Evolutionary conservation across 140 eudicot species (phyloP).

Genomic region (Artemisia princeps): DNA sequence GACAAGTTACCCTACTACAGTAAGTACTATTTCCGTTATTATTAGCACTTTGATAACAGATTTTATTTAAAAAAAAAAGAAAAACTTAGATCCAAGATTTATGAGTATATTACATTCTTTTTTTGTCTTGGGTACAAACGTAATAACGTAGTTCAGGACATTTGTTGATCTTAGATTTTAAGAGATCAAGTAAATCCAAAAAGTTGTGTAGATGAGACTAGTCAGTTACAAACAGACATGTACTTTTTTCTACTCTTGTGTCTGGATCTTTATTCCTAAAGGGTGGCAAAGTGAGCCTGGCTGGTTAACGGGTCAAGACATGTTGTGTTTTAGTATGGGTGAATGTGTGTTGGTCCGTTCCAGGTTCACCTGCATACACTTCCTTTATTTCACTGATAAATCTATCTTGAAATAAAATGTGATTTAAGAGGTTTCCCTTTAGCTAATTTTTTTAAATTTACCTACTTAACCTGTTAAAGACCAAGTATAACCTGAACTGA

Average conservation of each 20-base stretch:
- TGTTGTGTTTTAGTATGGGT: neutral
- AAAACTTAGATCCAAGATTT: neutral
- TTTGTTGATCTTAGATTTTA: neutral
- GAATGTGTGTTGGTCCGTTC: neutral
- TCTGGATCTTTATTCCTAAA: neutral
- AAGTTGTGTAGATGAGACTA: neutral
- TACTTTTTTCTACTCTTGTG: neutral
- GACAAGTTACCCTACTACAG: constrained; percentile 70
- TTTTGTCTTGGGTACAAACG: neutral
- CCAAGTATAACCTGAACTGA: neutral
- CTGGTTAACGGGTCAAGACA: neutral
- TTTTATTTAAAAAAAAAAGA: too few relatives aligned
- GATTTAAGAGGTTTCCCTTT: neutral
- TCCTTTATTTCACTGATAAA: neutral
- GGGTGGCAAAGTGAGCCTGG: neutral
- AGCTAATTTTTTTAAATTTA: neutral
- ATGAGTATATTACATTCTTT: neutral
- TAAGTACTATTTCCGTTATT: constrained; percentile 22
- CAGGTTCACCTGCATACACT: neutral
- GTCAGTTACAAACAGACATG: neutral
- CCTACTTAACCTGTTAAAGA: neutral
- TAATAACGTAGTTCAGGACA: neutral
- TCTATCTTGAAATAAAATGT: neutral
- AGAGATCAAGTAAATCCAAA: neutral
- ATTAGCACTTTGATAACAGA: neutral